A percentile compares a stretch with the other conserved stretches of the same genome.
Conservation (phyloP, 371 early-diverging fungal genomes). For the Mucor sp. region DNA sequence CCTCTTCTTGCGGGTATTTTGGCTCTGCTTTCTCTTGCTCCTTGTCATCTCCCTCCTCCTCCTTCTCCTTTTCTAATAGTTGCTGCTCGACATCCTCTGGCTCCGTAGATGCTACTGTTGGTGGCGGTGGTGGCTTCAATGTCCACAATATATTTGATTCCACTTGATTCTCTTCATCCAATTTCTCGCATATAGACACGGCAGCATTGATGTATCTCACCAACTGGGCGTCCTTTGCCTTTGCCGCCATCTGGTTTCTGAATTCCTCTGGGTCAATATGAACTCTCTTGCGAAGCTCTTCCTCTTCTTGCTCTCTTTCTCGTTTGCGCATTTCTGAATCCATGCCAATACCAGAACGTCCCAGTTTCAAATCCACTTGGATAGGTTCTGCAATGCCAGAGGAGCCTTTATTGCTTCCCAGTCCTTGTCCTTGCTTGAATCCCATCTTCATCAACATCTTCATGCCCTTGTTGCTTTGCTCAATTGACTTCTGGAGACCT, state of each 20-base stretch:
- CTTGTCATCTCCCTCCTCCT: constrained; percentile 1
- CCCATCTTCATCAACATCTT: constrained; percentile 75
- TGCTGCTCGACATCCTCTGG: constrained; percentile 2
- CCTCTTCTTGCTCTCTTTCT: constrained; percentile 31
- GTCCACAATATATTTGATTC: constrained; percentile 30
- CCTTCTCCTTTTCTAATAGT: constrained; percentile 1
- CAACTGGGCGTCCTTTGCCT: constrained; percentile 32
- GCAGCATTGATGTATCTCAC: constrained; percentile 34
- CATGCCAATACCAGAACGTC: constrained; percentile 53
- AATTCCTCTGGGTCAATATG: constrained; percentile 42
- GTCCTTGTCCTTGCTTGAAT: constrained; percentile 57
- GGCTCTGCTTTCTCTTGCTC: constrained; percentile 20
- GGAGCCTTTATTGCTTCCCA: constrained; percentile 20
- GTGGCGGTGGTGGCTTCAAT: constrained; percentile 23
- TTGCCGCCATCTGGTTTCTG: constrained; percentile 35
- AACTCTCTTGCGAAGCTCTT: constrained; percentile 32
- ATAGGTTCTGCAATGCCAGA: constrained; percentile 47
- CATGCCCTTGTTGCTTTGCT: constrained; percentile 65
- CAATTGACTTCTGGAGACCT: constrained; percentile 51
- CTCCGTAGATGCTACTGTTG: background rate
- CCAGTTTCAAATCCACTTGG: constrained; percentile 49
- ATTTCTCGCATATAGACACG: constrained; percentile 37
- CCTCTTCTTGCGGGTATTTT: constrained; percentile 28
- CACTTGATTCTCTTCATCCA: constrained; percentile 43
- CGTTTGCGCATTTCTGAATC: constrained; percentile 38